These are phyloP conservation scores for Picea abies DNA, from an alignment of 83 land plant species.

Conservation along the genomic window DNA sequence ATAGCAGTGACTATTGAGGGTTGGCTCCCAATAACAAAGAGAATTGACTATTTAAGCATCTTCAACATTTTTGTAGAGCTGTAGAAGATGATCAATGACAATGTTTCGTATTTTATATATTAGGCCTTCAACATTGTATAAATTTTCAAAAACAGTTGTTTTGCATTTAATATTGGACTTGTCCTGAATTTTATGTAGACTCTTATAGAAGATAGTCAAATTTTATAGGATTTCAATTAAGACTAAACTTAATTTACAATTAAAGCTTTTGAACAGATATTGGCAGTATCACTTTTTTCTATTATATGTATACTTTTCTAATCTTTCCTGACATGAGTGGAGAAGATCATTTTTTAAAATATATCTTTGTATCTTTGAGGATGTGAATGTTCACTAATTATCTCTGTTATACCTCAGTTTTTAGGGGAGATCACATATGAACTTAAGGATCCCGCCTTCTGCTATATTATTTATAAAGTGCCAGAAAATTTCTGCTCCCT, in stretches of 20 bases:
- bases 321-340: not conserved
- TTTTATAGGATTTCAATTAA: not conserved
- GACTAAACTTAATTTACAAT: no score
- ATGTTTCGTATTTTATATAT: not conserved
- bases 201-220: not conserved
- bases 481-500: constrained; percentile 76
- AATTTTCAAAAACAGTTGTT: not conserved
- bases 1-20: not conserved
- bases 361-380: not conserved
- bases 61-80: not conserved
- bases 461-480: constrained; percentile 53
- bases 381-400: not conserved
- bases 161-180: not conserved
- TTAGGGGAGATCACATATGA: constrained; percentile 85
- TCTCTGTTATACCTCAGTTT: constrained; percentile 29
- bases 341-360: not conserved
- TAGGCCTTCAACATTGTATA: not conserved
- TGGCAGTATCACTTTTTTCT: not conserved
- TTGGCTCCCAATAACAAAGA: not conserved
- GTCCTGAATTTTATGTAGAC: not conserved
- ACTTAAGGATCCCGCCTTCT: constrained; percentile 78
- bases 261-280: not conserved
- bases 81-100: constrained; percentile 1
- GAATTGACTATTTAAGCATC: not conserved
- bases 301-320: not conserved